A percentile compares a stretch with the other conserved stretches of the same genome.
These are phyloP conservation scores for Phyllosticta capitalensis DNA, from an alignment of 2,329 filamentous ascomycete genomes.

Conservation along the genomic window DNA sequence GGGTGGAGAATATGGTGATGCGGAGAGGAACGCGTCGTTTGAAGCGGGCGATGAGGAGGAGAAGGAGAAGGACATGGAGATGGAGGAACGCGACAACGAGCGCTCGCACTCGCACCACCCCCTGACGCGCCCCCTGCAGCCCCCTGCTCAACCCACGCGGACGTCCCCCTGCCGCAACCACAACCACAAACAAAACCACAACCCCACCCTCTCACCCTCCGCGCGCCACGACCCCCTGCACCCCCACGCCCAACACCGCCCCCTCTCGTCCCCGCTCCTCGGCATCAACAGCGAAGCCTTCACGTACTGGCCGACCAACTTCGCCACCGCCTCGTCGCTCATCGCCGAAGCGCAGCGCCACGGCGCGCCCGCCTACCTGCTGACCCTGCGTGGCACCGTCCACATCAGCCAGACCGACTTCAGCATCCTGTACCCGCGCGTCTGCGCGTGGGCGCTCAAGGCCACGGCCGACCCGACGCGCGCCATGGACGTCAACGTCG, in stretches of 20 bases:
- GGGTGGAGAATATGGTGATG: background rate
- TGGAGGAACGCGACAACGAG: background rate
- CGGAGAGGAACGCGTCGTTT: background rate
- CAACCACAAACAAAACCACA: background rate
- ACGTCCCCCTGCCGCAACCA: background rate
- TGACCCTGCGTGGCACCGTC: slow-evolving; percentile 48
- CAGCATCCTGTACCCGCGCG: slow-evolving; percentile 51
- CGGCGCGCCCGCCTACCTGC: slow-evolving; percentile 33
- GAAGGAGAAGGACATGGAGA: background rate
- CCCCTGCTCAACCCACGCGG: background rate
- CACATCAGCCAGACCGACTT: slow-evolving; percentile 61
- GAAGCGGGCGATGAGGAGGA: background rate
- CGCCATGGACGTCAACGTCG: slow-evolving; percentile 55
- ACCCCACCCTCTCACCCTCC: background rate
- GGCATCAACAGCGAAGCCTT: slow-evolving; percentile 60
- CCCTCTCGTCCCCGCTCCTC: slow-evolving; percentile 47
- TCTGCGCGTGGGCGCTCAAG: slow-evolving; percentile 51
- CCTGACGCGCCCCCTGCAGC: background rate
- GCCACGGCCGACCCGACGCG: slow-evolving; percentile 53
- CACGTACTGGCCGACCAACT: slow-evolving; percentile 60
- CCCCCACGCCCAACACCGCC: slow-evolving; percentile 21
- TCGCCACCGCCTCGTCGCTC: slow-evolving; percentile 46
- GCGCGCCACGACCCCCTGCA: background rate
- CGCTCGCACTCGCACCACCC: background rate
- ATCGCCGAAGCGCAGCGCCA: slow-evolving; percentile 42